Evolutionary conservation across 139 green algal genomes (phyloP).

Genomic region (Astrephomene gubernaculifera): DNA sequence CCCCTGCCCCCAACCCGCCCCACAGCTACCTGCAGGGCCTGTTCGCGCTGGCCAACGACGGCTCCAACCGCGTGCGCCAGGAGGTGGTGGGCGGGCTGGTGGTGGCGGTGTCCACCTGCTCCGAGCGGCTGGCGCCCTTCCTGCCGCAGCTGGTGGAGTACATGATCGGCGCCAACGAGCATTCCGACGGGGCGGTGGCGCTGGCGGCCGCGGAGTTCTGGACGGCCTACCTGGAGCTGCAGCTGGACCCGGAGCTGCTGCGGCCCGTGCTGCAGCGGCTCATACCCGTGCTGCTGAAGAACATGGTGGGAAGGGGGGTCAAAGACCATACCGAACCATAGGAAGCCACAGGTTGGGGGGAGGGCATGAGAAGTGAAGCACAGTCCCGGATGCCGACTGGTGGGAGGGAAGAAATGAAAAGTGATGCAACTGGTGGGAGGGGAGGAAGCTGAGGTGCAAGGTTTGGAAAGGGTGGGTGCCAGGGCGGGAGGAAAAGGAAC

Average conservation of each 20-base stretch:
- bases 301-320: conserved; percentile 85
- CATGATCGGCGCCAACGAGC: conserved; percentile 92
- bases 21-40: conserved; percentile 85
- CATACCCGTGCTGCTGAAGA: conserved; percentile 93
- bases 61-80: conserved; percentile 74
- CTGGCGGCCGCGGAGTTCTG: conserved; percentile 98
- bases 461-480: too few species aligned
- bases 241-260: conserved; percentile 75
- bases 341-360: background rate
- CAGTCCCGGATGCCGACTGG: too few species aligned
- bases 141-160: conserved; percentile 92
- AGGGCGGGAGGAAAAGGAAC: too few species aligned
- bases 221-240: conserved; percentile 82
- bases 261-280: conserved; percentile 84
- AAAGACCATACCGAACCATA: too few species aligned
- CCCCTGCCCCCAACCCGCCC: background rate
- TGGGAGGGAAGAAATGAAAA: too few species aligned
- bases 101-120: conserved; percentile 76
- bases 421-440: too few species aligned
- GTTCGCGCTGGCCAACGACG: conserved; percentile 89
- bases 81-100: conserved; percentile 91
- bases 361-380: background rate
- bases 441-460: too few species aligned
- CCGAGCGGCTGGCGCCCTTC: conserved; percentile 81
- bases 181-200: conserved; percentile 79